Percentiles rank a stretch among this genome's conserved stretches.
These are phyloP conservation scores for Claviceps paspali DNA, from an alignment of 2,329 filamentous ascomycete genomes.

Conservation along the genomic window DNA sequence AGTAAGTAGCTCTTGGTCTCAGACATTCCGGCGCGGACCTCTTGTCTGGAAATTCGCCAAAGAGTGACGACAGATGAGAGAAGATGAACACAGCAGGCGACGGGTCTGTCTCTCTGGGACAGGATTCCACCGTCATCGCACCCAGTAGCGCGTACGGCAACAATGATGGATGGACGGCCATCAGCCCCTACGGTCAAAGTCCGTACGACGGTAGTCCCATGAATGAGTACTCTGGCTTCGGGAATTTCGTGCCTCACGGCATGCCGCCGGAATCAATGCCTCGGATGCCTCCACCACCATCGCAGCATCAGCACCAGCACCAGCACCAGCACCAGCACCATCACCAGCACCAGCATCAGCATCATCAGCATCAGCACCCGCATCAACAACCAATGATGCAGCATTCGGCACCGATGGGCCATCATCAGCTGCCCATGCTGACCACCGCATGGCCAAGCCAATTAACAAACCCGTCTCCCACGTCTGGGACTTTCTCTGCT, in stretches of 20 bases:
- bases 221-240: conserved; percentile 47
- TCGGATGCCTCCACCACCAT: conserved; percentile 34
- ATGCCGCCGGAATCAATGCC: conserved; percentile 34
- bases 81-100: conserved; percentile 20
- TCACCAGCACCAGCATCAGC: conserved; percentile 10
- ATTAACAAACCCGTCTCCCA: conserved; percentile 51
- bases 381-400: conserved; percentile 19
- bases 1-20: background rate
- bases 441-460: conserved; percentile 71
- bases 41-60: background rate
- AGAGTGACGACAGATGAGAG: conserved; percentile 5
- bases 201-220: conserved; percentile 34
- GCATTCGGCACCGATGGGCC: conserved; percentile 30
- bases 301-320: conserved; percentile 18
- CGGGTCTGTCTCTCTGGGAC: conserved; percentile 16
- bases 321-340: conserved; percentile 7
- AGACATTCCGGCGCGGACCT: background rate
- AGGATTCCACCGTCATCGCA: conserved; percentile 16
- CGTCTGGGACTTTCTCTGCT: conserved; percentile 39
- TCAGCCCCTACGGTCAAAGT: conserved; percentile 50
- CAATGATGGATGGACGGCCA: conserved; percentile 38
- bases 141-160: conserved; percentile 19
- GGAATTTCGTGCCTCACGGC: conserved; percentile 38
- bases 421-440: conserved; percentile 49
- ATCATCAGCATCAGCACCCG: conserved; percentile 3